Percentiles rank a stretch among this genome's conserved stretches.
These are phyloP conservation scores for Cordyceps tenuipes DNA, from an alignment of 2,329 filamentous ascomycete species.

Conservation along the genomic window DNA sequence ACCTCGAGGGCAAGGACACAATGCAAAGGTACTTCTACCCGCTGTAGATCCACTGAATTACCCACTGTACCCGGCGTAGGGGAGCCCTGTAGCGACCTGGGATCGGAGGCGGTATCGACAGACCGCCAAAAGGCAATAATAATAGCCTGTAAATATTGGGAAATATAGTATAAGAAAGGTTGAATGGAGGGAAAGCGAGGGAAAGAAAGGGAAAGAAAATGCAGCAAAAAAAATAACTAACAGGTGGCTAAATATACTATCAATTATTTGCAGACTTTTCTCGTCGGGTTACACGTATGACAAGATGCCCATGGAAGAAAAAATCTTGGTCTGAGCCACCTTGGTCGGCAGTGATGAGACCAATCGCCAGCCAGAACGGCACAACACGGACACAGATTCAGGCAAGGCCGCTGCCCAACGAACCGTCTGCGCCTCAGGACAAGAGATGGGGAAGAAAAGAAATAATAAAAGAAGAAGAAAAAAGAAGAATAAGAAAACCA, in stretches of 20 bases:
- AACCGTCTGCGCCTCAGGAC: background rate
- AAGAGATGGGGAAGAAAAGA: background rate
- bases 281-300: background rate
- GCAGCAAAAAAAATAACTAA: background rate
- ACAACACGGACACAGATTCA: background rate
- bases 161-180: background rate
- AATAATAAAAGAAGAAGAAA: background rate
- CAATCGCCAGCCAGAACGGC: background rate
- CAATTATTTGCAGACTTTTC: background rate
- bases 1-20: background rate
- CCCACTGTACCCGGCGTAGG: constrained; percentile 1
- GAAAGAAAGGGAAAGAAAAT: background rate
- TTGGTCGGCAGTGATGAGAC: constrained; percentile 16
- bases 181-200: background rate
- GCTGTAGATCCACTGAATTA: background rate
- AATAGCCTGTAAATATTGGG: background rate
- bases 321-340: background rate
- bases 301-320: background rate
- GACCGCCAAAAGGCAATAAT: background rate
- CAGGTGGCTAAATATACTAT: background rate
- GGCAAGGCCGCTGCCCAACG: background rate
- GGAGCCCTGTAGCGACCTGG: background rate
- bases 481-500: too few relatives aligned
- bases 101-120: constrained; percentile 1
- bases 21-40: background rate